A percentile compares a stretch with the other conserved stretches of the same genome.
Conservation (phyloP, 2,329 filamentous ascomycete genomes). For the Pseudonectria buxi region DNA sequence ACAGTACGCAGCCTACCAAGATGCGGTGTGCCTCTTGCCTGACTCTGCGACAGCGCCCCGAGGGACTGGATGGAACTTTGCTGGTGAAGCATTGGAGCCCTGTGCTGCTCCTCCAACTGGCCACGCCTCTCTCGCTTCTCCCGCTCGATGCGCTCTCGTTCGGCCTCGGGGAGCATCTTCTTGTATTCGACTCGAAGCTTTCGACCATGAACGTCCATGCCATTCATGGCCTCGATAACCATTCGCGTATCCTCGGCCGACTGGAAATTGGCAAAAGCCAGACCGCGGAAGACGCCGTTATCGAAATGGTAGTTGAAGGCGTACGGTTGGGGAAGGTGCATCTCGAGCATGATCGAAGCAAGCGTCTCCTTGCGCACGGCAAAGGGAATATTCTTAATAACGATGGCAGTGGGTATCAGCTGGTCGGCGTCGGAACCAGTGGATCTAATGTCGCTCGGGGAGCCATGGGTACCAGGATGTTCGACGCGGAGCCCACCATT, state of each 20-base stretch:
- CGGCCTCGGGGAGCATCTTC: slow-evolving; percentile 95
- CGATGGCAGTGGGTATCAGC: slow-evolving; percentile 94
- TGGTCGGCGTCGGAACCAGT: slow-evolving; percentile 61
- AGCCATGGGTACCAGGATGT: slow-evolving; percentile 33
- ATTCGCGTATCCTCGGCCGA: slow-evolving; percentile 87
- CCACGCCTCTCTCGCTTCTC: slow-evolving; percentile 95
- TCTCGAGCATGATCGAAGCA: slow-evolving; percentile 85
- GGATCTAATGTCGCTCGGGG: slow-evolving; percentile 35
- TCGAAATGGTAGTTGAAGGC: slow-evolving; percentile 99
- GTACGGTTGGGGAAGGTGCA: slow-evolving; percentile 90
- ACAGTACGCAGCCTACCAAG: slow-evolving; percentile 35
- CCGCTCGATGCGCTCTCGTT: slow-evolving; percentile 90
- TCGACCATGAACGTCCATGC: slow-evolving; percentile 88
- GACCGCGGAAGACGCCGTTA: slow-evolving; percentile 89
- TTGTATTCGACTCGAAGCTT: slow-evolving; percentile 98
- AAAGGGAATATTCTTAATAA: slow-evolving; percentile 99
- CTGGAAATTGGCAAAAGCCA: slow-evolving; percentile 98
- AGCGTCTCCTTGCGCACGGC: slow-evolving; percentile 96
- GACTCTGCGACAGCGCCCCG: slow-evolving; percentile 56
- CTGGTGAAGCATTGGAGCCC: slow-evolving; percentile 68
- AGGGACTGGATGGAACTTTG: slow-evolving; percentile 84
- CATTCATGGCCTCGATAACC: slow-evolving; percentile 91
- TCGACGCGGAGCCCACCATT: slow-evolving; percentile 40
- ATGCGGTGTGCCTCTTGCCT: slow-evolving; percentile 41
- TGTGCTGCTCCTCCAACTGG: slow-evolving; percentile 94